A percentile compares a stretch with the other conserved stretches of the same genome.
Conservation (phyloP, 164 flowering plant genomes). For the Piper betle region DNA sequence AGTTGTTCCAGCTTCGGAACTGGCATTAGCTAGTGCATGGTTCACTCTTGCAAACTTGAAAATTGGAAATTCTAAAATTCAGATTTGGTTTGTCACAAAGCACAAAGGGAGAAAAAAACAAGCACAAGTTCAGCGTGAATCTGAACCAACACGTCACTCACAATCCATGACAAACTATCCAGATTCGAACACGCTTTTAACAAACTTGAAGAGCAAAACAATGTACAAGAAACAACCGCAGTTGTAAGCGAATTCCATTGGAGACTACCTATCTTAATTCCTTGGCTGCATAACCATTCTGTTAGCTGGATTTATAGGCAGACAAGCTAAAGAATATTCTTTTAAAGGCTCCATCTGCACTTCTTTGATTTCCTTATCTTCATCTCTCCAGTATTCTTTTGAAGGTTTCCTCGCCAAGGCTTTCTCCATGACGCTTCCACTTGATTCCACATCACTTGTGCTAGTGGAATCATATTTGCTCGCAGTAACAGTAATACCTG, state of each 20-base stretch:
- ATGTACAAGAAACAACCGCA: constrained; percentile 22
- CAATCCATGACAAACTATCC: constrained; percentile 6
- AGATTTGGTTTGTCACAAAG: constrained; percentile 9
- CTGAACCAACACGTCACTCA: constrained; percentile 32
- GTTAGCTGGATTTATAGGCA: constrained; percentile 8
- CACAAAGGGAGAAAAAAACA: constrained; percentile 13
- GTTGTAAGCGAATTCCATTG: constrained; percentile 11
- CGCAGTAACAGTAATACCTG: constrained; percentile 27
- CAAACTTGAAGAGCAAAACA: constrained; percentile 8
- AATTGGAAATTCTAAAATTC: constrained; percentile 7
- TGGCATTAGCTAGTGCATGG: not conserved
- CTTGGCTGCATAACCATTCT: constrained; percentile 1
- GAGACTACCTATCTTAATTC: not conserved
- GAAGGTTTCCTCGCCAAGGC: constrained; percentile 5
- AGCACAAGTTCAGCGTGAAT: constrained; percentile 41
- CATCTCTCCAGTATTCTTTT: constrained; percentile 10
- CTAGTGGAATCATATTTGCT: constrained; percentile 28
- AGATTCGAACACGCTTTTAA: not conserved
- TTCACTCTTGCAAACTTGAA: not conserved
- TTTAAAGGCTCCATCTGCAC: constrained; percentile 10
- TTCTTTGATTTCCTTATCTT: constrained; percentile 24
- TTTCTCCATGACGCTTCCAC: constrained; percentile 8
- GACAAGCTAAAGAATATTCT: constrained; percentile 5
- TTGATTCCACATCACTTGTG: constrained; percentile 34
- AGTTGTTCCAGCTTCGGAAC: too few relatives aligned